Evolutionary conservation across 306 rosid genomes (phyloP), one percentile per base, ranked within the genome.

Genomic region (Trichosanthes truncata): DNA sequence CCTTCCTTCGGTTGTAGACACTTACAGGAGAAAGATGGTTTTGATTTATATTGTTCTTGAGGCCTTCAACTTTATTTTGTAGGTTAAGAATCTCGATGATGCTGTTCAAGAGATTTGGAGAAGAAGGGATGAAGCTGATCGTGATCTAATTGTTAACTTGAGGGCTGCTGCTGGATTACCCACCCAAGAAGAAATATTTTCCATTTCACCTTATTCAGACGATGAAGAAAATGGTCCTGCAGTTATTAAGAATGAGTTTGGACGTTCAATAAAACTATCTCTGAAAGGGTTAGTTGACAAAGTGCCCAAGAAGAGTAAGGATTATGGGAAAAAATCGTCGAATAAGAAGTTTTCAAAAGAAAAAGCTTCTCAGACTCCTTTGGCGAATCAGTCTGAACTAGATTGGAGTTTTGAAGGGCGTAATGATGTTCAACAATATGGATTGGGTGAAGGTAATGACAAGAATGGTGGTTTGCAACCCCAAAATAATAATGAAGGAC

Each of bases 21-120:
- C 63, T 55, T n/a, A 31, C 21, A 7, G 43, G 43, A 49, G 18
- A 29, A 15, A 29, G 61, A 8, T 33, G 78, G 78, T 51, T 51
- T 74, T 48, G 18, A 74, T 51, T 49, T 81, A 53, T 59, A 31
- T 65, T 77, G 14, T 78, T 78, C 76, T 81, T 15, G 49, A 81
- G 60, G 48, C 45, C 78, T 13, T 48, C 48, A 46, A 66, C 65
- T 82, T 74, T 46, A 74, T 65, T 61, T 76, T 71, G 71, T 83
- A 96, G 99, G 93, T 96, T 81, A 85, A 90, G 89, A 88, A 86
- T 88, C 90, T 90, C 35, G 99, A 93, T 81, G 98, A 96, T 88
- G 99, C 99, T 62, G 96, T 91, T 65, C 91, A 87, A 85, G 98
- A 96, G 88, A 94, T 96, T 79, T 96, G 99, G 98, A 91, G 89